These are phyloP conservation scores for Pestalotiopsis sp. DNA, from an alignment of 2,329 filamentous ascomycete species.

Conservation along the genomic window DNA sequence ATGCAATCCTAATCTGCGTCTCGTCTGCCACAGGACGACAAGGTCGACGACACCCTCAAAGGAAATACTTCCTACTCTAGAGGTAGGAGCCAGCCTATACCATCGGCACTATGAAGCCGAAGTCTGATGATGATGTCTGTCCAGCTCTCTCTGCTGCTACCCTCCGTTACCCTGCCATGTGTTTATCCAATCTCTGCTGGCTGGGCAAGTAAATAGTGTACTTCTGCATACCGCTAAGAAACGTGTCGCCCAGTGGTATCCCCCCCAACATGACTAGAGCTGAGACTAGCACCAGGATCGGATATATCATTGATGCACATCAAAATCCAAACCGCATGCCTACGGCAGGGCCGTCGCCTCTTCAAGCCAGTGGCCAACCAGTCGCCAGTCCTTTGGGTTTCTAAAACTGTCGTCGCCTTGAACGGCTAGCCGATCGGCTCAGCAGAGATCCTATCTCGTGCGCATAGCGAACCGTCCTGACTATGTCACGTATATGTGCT, in stretches of 20 bases:
- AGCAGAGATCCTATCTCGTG: background rate
- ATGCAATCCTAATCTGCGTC: background rate
- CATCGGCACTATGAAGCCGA: background rate
- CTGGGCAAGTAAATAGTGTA: background rate
- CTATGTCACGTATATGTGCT: background rate
- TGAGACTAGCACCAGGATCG: background rate
- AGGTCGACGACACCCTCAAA: background rate
- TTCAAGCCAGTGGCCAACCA: background rate
- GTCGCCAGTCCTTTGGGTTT: background rate
- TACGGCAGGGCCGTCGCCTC: background rate
- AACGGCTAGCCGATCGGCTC: background rate
- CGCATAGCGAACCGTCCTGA: background rate
- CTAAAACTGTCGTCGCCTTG: background rate
- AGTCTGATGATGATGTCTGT: background rate
- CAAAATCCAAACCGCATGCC: background rate
- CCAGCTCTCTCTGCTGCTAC: background rate
- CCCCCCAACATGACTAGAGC: constrained; percentile 12
- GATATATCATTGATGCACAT: background rate
- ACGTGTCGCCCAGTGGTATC: background rate
- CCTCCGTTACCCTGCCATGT: background rate
- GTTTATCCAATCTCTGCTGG: background rate
- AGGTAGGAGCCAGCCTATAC: background rate
- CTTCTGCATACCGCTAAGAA: constrained; percentile 5
- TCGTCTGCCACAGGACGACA: background rate
- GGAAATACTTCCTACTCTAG: background rate